Evolutionary conservation across 75 land plant genomes (phyloP).

Genomic region (Pinus albicaulis): DNA sequence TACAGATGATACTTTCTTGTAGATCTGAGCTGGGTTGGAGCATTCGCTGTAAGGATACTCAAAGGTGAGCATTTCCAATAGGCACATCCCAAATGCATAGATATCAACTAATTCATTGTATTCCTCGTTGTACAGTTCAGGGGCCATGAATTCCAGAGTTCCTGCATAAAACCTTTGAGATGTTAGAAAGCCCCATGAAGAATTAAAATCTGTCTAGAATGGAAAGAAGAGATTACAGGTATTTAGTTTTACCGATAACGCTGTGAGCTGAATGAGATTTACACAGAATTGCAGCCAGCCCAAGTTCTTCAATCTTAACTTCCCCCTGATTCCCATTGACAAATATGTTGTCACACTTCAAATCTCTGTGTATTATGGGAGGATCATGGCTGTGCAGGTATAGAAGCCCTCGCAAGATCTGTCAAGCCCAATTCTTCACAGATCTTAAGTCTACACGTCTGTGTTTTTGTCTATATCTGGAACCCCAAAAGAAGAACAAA

Average conservation of each 20-base stretch:
- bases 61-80: slow-evolving; percentile 84
- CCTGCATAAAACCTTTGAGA: slow-evolving; percentile 31
- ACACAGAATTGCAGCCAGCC: slow-evolving; percentile 75
- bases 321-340: slow-evolving; percentile 86
- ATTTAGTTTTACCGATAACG: slow-evolving; percentile 31
- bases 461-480: slow-evolving; percentile 73
- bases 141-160: slow-evolving; percentile 96
- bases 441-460: slow-evolving; percentile 76
- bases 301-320: slow-evolving; percentile 87
- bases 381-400: slow-evolving; percentile 83
- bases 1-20: slow-evolving; percentile 89
- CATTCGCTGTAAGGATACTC: slow-evolving; percentile 93
- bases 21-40: slow-evolving; percentile 81
- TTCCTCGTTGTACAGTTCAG: slow-evolving; percentile 82
- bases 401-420: slow-evolving; percentile 68
- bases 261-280: slow-evolving; percentile 77
- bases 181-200: not conserved
- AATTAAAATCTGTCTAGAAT: not conserved
- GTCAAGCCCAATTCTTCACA: slow-evolving; percentile 84
- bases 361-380: slow-evolving; percentile 82
- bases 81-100: slow-evolving; percentile 87
- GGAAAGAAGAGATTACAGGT: not conserved
- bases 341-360: slow-evolving; percentile 90
- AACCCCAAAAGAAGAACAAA: not conserved
- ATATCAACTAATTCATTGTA: slow-evolving; percentile 92